Conservation (phyloP, 768 basidiomycete genomes). For the Russula sp. region DNA sequence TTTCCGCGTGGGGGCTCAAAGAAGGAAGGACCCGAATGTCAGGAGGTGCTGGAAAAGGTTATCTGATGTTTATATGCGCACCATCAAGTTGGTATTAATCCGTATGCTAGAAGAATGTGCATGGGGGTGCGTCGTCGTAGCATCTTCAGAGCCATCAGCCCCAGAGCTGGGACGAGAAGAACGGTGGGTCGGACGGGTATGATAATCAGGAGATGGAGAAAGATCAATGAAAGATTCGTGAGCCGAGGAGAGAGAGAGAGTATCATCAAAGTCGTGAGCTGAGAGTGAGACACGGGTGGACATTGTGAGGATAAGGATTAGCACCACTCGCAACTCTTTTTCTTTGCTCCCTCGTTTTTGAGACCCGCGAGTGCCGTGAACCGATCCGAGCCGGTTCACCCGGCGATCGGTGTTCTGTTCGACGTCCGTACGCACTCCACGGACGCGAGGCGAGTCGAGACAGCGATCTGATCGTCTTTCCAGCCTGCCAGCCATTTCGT, state of each 20-base stretch:
- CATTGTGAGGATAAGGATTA: not conserved
- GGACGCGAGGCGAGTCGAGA: too few relatives aligned
- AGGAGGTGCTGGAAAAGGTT: not conserved
- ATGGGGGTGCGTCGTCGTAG: not conserved
- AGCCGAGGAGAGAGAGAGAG: not conserved
- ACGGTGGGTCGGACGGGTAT: constrained; percentile 6
- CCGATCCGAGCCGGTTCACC: not conserved
- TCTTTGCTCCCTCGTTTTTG: too few relatives aligned
- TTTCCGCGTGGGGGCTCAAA: constrained; percentile 25
- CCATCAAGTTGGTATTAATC: constrained; percentile 3
- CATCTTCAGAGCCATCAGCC: constrained; percentile 1
- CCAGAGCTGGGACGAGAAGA: constrained; percentile 9
- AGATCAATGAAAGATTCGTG: constrained; percentile 44
- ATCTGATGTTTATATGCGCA: not conserved
- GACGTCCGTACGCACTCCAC: too few relatives aligned
- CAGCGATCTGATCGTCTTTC: not conserved
- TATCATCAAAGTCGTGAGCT: constrained; percentile 1
- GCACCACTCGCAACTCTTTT: too few relatives aligned
- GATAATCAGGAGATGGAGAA: constrained; percentile 27
- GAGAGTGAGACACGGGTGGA: constrained; percentile 1
- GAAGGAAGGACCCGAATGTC: not conserved
- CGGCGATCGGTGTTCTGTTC: not conserved
- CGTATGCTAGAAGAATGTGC: not conserved
- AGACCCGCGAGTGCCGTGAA: not conserved
- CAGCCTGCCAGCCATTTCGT: not conserved